These are phyloP conservation scores for Ceratobasidium sp. DNA, from an alignment of 1,284 basidiomycete species.

Conservation along the genomic window DNA sequence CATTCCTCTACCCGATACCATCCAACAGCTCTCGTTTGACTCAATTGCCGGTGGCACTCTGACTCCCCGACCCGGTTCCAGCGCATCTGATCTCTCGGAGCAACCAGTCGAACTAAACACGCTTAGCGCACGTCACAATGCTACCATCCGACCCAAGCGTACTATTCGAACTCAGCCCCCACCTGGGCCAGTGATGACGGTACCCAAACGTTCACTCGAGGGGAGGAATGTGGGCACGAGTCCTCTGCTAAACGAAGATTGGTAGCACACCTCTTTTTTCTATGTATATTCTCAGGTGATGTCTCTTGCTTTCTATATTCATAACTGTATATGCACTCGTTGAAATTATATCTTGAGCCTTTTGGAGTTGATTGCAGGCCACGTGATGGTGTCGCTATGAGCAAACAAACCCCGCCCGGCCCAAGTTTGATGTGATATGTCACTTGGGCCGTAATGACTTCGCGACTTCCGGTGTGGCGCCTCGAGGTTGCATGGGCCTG, in stretches of 20 bases:
- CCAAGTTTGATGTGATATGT: not conserved
- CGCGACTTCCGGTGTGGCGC: not conserved
- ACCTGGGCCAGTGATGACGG: constrained; percentile 38
- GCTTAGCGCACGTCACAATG: not conserved
- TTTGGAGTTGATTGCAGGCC: not conserved
- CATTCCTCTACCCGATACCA: constrained; percentile 33
- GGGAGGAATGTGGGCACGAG: not conserved
- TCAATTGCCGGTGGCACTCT: constrained; percentile 28
- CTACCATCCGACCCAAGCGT: constrained; percentile 24
- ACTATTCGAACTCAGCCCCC: constrained; percentile 38
- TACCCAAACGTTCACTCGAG: constrained; percentile 31
- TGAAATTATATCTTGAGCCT: constrained; percentile 35
- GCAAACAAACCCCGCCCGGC: constrained; percentile 1
- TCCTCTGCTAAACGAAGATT: constrained; percentile 11
- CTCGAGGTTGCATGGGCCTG: not conserved
- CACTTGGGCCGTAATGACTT: constrained; percentile 3
- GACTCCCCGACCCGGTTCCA: constrained; percentile 28
- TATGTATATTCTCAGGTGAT: constrained; percentile 11
- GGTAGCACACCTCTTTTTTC: constrained; percentile 19
- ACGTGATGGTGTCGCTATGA: not conserved
- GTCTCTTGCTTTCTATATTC: constrained; percentile 37
- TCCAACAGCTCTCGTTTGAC: constrained; percentile 37
- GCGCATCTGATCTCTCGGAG: constrained; percentile 28
- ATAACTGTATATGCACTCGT: constrained; percentile 44
- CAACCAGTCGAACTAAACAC: constrained; percentile 31